Evolutionary conservation across 2,329 filamentous ascomycete species (phyloP).

Genomic region (Colletotrichum melonis): DNA sequence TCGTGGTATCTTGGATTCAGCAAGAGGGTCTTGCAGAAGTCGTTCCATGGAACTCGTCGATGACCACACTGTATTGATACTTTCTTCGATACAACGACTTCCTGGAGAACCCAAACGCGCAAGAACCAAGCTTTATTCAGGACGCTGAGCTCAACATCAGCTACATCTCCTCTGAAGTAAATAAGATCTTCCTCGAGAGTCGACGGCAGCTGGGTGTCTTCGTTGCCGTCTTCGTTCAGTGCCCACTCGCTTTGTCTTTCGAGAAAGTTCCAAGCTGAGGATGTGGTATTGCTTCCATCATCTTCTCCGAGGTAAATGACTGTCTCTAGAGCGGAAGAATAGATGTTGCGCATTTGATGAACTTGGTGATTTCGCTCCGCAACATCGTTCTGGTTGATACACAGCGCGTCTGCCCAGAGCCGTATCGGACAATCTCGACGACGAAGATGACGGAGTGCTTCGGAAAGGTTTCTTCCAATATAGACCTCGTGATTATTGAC

Average conservation of each 20-base stretch:
- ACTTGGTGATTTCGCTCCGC: neutral
- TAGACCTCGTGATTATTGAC: neutral
- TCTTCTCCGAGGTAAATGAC: neutral
- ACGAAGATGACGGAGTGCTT: neutral
- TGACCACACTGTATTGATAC: neutral
- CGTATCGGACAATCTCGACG: neutral
- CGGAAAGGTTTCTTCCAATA: neutral
- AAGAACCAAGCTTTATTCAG: neutral
- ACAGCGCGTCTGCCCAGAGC: neutral
- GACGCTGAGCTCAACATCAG: neutral
- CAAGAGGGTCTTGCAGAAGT: neutral
- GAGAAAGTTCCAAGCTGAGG: neutral
- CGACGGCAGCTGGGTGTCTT: neutral
- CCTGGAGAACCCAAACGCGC: neutral
- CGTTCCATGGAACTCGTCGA: neutral
- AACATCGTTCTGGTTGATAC: neutral
- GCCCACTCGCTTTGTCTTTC: neutral
- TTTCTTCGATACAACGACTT: neutral
- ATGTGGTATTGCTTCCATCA: neutral
- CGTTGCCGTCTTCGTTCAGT: neutral
- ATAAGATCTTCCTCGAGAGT: neutral
- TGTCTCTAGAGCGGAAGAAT: neutral
- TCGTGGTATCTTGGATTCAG: neutral
- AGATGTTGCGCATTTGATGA: neutral
- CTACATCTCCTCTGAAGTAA: neutral